phyloP scores from a whole-genome alignment of 768 basidiomycete genomes.

The Suillus paluster region DNA sequence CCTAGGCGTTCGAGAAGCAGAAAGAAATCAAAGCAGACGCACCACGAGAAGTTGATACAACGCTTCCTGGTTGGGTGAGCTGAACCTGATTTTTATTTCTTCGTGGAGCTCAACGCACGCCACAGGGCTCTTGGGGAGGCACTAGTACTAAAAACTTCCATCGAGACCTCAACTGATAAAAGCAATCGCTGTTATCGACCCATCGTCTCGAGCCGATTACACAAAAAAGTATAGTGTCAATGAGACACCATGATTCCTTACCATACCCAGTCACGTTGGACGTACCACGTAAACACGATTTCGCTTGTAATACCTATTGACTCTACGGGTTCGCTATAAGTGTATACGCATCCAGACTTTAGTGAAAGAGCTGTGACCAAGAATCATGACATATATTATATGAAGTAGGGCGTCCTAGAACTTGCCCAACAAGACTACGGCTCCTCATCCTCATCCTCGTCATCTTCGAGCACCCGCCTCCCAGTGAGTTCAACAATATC shows the following conservation, averaged over 20 bases:
- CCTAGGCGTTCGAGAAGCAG: conserved; percentile 86
- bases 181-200: conserved; percentile 80
- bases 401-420: too few species aligned
- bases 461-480: conserved; percentile 6
- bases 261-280: too few species aligned
- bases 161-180: conserved; percentile 79
- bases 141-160: conserved; percentile 62
- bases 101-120: conserved; percentile 1
- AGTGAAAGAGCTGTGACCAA: too few species aligned
- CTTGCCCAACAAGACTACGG: background rate
- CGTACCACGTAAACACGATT: too few species aligned
- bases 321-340: too few species aligned
- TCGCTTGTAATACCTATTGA: too few species aligned
- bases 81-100: conserved; percentile 1
- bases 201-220: conserved; percentile 80
- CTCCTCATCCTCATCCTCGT: background rate
- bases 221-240: too few species aligned
- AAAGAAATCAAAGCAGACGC: conserved; percentile 86
- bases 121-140: conserved; percentile 92
- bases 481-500: conserved; percentile 40
- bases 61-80: conserved; percentile 91
- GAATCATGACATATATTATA: background rate
- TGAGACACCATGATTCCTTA: too few species aligned
- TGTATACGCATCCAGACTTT: too few species aligned
- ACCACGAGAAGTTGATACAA: conserved; percentile 84